Evolutionary conservation across 2,329 filamentous ascomycete species (phyloP).

Genomic region (Calonectria naviculata): DNA sequence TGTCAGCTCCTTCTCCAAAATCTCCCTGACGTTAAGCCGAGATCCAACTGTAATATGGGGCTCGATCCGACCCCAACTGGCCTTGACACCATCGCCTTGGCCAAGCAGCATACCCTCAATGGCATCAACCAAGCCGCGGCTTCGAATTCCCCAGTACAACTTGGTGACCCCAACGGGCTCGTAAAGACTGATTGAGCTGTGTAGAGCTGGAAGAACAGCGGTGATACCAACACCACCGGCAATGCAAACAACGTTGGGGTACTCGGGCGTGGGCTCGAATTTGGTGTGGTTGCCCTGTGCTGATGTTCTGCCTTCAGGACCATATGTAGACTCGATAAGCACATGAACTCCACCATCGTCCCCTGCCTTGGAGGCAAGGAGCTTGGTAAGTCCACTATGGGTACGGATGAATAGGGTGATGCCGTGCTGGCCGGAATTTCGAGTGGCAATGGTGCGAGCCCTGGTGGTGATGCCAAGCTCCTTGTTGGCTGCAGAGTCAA

Average conservation of each 20-base stretch:
- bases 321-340: conserved; percentile 44
- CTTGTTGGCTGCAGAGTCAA: conserved; percentile 19
- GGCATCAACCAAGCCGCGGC: conserved; percentile 36
- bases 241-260: conserved; percentile 42
- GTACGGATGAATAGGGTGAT: conserved; percentile 42
- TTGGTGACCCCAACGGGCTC: conserved; percentile 38
- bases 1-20: conserved; percentile 39
- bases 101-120: conserved; percentile 38
- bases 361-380: conserved; percentile 30
- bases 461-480: conserved; percentile 23
- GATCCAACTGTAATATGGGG: conserved; percentile 43
- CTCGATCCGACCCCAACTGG: conserved; percentile 41
- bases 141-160: conserved; percentile 44
- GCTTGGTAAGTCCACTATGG: conserved; percentile 38
- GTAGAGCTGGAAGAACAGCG: conserved; percentile 40
- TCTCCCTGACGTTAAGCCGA: conserved; percentile 38
- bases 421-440: conserved; percentile 22
- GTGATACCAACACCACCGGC: conserved; percentile 47
- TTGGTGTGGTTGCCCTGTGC: conserved; percentile 30
- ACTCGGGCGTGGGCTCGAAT: conserved; percentile 33
- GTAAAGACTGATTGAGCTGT: conserved; percentile 31
- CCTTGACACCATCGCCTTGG: background rate
- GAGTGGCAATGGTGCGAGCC: background rate
- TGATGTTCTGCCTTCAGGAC: conserved; percentile 34
- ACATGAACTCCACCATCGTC: conserved; percentile 34